These are phyloP conservation scores for Haberlea rhodopensis DNA, from an alignment of 257 asterid genomes.

Conservation along the genomic window DNA sequence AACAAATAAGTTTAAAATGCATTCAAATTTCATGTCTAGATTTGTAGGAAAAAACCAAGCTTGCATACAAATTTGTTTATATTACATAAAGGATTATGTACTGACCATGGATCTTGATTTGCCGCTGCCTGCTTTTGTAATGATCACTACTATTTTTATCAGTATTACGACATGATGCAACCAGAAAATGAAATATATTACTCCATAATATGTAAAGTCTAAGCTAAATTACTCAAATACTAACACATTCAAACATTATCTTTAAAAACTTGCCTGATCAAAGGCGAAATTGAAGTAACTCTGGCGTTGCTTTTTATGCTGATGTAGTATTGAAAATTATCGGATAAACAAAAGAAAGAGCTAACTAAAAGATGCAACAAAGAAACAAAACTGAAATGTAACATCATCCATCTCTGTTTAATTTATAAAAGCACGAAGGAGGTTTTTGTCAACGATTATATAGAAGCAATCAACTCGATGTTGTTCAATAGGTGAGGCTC, in stretches of 20 bases:
- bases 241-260: slow-evolving; percentile 5
- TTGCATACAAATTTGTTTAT: not conserved
- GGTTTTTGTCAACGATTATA: too few species aligned
- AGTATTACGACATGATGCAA: not conserved
- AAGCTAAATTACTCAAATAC: slow-evolving; percentile 1
- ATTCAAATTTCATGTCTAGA: not conserved
- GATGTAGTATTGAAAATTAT: too few species aligned
- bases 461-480: too few species aligned
- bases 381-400: too few species aligned
- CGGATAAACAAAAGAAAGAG: too few species aligned
- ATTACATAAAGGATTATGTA: too few species aligned
- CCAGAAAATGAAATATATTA: not conserved
- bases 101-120: slow-evolving; percentile 1
- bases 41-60: too few species aligned
- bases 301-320: slow-evolving; percentile 41
- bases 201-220: slow-evolving; percentile 9
- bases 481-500: too few species aligned
- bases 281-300: slow-evolving; percentile 56
- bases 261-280: slow-evolving; percentile 68
- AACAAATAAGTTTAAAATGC: not conserved
- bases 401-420: too few species aligned
- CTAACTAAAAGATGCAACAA: too few species aligned
- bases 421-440: too few species aligned
- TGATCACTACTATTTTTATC: slow-evolving; percentile 13
- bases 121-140: not conserved